Evolutionary conservation across 352 stramenopile genomes (phyloP).

Genomic region (Globisporangium splendens): DNA sequence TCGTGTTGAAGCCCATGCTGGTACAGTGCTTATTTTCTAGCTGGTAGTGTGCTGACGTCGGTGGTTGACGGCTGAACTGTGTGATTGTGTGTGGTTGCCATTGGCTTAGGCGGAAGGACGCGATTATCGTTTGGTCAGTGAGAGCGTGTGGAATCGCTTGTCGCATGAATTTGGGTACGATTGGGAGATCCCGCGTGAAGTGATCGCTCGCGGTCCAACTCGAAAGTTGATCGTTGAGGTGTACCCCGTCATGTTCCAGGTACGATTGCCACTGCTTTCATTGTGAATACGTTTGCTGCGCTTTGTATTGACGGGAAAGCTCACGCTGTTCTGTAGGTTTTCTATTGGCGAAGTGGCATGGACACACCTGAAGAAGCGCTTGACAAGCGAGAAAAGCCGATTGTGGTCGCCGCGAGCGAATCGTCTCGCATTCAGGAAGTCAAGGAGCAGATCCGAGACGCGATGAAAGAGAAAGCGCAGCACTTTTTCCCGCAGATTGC

Average conservation of each 20-base stretch:
- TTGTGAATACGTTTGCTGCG: neutral
- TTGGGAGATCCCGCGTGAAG: slow-evolving; percentile 64
- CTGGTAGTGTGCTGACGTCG: no score
- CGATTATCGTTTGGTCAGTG: slow-evolving; percentile 67
- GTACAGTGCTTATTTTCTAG: no score
- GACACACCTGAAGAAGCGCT: slow-evolving; percentile 21
- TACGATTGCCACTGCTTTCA: neutral
- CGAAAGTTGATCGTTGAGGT: slow-evolving; percentile 57
- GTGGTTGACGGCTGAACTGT: neutral
- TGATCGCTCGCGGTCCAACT: slow-evolving; percentile 40
- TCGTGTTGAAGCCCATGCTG: slow-evolving; percentile 59
- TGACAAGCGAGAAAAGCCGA: slow-evolving; percentile 25
- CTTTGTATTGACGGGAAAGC: no score
- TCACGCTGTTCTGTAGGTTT: slow-evolving; percentile 19
- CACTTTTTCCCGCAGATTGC: slow-evolving; percentile 39
- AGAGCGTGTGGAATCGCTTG: slow-evolving; percentile 66
- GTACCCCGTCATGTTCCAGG: slow-evolving; percentile 71
- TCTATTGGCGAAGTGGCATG: slow-evolving; percentile 35
- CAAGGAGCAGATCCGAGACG: slow-evolving; percentile 37
- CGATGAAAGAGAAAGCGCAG: slow-evolving; percentile 22
- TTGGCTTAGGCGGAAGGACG: slow-evolving; percentile 43
- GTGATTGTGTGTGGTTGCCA: neutral
- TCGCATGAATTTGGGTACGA: slow-evolving; percentile 61
- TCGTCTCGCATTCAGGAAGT: slow-evolving; percentile 38
- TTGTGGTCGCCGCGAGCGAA: slow-evolving; percentile 41